Base-by-base conservation (phyloP, 73 alveolate genomes). In the Stentor roeselii region DNA sequence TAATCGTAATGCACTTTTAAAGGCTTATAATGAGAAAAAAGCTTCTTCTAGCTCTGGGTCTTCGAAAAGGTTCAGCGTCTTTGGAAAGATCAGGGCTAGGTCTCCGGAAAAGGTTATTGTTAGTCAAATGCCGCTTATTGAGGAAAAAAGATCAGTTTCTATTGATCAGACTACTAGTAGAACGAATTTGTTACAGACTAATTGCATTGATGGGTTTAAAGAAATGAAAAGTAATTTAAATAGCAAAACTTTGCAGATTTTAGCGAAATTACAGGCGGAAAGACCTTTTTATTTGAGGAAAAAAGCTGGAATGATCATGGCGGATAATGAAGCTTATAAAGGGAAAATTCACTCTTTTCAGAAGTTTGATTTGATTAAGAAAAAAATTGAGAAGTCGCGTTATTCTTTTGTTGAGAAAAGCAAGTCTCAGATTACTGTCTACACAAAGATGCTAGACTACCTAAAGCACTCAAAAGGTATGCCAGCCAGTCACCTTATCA, bases 1-100 rank as follows among this genome's bases (percentile, higher is more conserved):
- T 11, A 67, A 67, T 21, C 21, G 41, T 1, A 36, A 21, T n/a
- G 41, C 50, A 30, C n/a, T 67, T 27, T 27, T 67, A 36, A 67
- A 32, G 34, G 80, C 80, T 67, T 67, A 67, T 67, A 67, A 67
- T 34, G 80, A 67, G 2, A 67, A 32, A 67, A 50, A 50, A 6
- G 6, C 21, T 50, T 11, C 21, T 11, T 6, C 30, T 11, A 50
- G 67, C 67, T 50, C 67, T 11, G 67, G 21, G 21, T 6, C 6
- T 11, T 50, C 67, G 6, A 50, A 11, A 21, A 50, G 21, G 67
- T 50, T 50, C 67, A 50, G 21, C 6, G 21, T 11, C 6, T 21
- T 11, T 21, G 21, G 21, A 50, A 50, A 11, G 21, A 11, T 50
- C 6, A 50, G 30, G 6, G 6, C 67, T 11, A 50, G 21, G 21